Conservation (phyloP, 345 rosid species). For the Adansonia digitata region DNA sequence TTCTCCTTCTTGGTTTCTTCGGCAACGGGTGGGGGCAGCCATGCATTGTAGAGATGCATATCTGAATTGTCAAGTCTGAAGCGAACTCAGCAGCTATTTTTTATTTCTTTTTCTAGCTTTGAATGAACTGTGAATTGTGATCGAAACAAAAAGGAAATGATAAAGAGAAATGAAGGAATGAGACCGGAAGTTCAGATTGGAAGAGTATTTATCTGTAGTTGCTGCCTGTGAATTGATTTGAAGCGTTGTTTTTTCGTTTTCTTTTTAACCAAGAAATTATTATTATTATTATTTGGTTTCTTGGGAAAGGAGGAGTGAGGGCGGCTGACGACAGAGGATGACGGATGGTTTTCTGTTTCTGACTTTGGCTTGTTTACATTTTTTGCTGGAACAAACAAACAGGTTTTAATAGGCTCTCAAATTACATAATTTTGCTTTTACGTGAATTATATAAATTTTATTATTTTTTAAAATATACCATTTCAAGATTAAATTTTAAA, state of each 20-base stretch:
- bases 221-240: background rate
- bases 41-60: slow-evolving; percentile 95
- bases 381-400: background rate
- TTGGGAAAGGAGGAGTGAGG: background rate
- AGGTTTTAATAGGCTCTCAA: too few relatives aligned
- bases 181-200: background rate
- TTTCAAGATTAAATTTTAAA: too few relatives aligned
- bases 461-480: too few relatives aligned
- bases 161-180: background rate
- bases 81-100: background rate
- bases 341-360: too few relatives aligned
- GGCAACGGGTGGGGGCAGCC: slow-evolving; percentile 94
- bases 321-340: background rate
- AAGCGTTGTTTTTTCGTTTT: slow-evolving; percentile 17
- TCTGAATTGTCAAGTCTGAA: background rate
- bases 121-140: background rate
- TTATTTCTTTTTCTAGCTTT: background rate
- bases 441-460: too few relatives aligned
- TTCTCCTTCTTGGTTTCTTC: slow-evolving; percentile 74
- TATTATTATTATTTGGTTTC: too few relatives aligned
- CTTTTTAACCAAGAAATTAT: slow-evolving; percentile 48
- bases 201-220: slow-evolving; percentile 19
- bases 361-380: background rate
- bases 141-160: background rate
- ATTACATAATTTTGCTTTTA: too few relatives aligned